phyloP scores from a whole-genome alignment of 345 rosid genomes.

The Dipteronia sinensis region DNA sequence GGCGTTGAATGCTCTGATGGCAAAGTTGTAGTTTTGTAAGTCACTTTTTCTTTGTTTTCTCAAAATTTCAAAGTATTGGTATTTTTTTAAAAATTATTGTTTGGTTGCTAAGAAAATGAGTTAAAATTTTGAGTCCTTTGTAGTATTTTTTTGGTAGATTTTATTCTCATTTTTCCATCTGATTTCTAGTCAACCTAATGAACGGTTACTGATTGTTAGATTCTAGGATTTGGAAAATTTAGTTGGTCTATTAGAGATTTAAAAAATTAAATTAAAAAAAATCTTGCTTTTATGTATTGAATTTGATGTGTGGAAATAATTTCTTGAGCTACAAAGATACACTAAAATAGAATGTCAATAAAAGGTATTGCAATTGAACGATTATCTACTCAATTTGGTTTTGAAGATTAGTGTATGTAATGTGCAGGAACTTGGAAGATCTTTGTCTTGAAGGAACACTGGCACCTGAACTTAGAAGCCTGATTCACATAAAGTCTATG shows the following conservation, averaged over 20 bases:
- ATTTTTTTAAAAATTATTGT: neutral
- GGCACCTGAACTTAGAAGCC: slow-evolving; percentile 55
- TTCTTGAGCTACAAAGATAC: neutral
- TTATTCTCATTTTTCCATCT: neutral
- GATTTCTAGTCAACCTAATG: neutral
- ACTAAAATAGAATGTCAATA: too few relatives aligned
- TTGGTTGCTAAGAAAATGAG: slow-evolving; percentile 1
- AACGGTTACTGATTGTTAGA: neutral
- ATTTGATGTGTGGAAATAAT: too few relatives aligned
- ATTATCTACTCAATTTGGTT: slow-evolving; percentile 7
- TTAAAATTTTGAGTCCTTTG: neutral
- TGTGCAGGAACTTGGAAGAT: slow-evolving; percentile 62
- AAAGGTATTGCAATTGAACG: too few relatives aligned
- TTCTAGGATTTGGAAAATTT: neutral
- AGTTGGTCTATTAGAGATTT: too few relatives aligned
- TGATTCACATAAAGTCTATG: slow-evolving; percentile 60
- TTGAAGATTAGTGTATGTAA: slow-evolving; percentile 11
- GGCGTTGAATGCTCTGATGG: slow-evolving; percentile 52
- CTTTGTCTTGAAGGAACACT: slow-evolving; percentile 65
- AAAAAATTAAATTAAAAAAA: too few relatives aligned
- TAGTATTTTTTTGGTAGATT: neutral
- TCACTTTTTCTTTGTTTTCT: neutral
- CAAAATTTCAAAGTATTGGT: neutral
- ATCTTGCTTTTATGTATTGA: too few relatives aligned
- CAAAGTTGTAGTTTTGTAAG: slow-evolving; percentile 53